phyloP scores from a whole-genome alignment of 1,284 basidiomycete genomes.

The Ganoderma leucocontextum region DNA sequence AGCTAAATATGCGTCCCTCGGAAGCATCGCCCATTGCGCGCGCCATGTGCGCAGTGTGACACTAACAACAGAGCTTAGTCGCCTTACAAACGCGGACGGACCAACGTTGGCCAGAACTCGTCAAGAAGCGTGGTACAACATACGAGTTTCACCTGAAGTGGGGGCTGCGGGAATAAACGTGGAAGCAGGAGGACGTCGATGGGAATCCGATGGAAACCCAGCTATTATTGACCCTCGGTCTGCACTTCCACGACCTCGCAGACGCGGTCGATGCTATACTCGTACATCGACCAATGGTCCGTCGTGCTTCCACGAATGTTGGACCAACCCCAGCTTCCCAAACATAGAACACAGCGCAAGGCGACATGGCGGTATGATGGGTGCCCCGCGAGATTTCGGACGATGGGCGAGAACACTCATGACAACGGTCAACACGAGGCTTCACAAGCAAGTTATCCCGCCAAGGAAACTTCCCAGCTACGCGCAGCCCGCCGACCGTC shows the following conservation, averaged over 20 bases:
- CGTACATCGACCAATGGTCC: too few species aligned
- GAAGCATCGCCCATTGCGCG: background rate
- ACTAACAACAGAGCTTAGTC: background rate
- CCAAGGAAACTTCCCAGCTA: background rate
- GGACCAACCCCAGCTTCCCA: too few species aligned
- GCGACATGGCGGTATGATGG: too few species aligned
- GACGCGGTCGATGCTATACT: too few species aligned
- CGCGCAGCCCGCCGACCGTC: background rate
- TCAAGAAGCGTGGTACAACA: background rate
- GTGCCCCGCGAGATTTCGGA: background rate
- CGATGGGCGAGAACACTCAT: background rate
- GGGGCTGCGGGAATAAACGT: background rate
- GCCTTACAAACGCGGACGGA: background rate
- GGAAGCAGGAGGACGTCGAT: background rate
- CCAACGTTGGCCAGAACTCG: background rate
- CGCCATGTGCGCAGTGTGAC: background rate
- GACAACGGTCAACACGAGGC: constrained; percentile 6
- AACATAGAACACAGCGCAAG: too few species aligned
- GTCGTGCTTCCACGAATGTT: too few species aligned
- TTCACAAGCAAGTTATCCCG: background rate
- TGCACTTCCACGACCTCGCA: too few species aligned
- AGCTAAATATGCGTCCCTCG: background rate
- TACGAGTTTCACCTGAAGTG: background rate
- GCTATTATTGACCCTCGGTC: too few species aligned
- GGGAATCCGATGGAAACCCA: too few species aligned